Percentiles rank a stretch among this genome's conserved stretches.
phyloP scores from a whole-genome alignment of 208 protist genomes.

The Crithidia brevicula region DNA sequence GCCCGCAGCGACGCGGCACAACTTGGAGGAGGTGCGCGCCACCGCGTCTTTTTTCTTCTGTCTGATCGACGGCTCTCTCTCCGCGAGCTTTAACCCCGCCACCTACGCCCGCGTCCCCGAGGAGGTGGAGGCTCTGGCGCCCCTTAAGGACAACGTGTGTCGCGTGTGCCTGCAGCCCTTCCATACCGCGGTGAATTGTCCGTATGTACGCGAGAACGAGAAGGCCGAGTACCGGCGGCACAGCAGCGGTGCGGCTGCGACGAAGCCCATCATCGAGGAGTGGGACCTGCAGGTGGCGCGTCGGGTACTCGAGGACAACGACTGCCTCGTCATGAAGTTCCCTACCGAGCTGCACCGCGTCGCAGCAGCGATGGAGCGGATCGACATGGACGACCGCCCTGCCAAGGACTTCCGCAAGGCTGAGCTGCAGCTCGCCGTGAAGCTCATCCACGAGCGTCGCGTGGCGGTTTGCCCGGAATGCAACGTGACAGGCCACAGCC shows the following conservation, averaged over 20 bases:
- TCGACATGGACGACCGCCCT: constrained; percentile 75
- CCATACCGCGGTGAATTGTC: constrained; percentile 64
- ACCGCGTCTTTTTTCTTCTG: constrained; percentile 87
- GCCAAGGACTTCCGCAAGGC: constrained; percentile 85
- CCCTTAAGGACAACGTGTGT: constrained; percentile 78
- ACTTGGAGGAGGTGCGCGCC: constrained; percentile 65
- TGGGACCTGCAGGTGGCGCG: constrained; percentile 87
- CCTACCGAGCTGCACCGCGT: constrained; percentile 55
- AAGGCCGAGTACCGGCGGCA: constrained; percentile 30
- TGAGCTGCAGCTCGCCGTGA: constrained; percentile 76
- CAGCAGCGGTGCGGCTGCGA: constrained; percentile 26
- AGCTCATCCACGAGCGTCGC: constrained; percentile 67
- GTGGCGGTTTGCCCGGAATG: constrained; percentile 69
- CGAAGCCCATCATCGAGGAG: constrained; percentile 41
- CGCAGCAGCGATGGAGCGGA: constrained; percentile 53
- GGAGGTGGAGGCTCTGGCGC: constrained; percentile 65
- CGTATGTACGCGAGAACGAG: constrained; percentile 32
- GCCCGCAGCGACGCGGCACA: constrained; percentile 21
- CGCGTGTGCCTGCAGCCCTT: constrained; percentile 77
- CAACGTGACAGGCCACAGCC: constrained; percentile 64
- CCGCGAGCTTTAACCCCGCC: constrained; percentile 59
- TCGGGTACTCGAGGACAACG: constrained; percentile 64
- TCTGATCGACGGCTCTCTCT: constrained; percentile 81
- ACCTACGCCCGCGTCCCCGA: constrained; percentile 79
- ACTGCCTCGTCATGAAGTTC: constrained; percentile 54